phyloP scores from a whole-genome alignment of 108 stramenopile species.

The Cyclostephanos tholiformis region DNA sequence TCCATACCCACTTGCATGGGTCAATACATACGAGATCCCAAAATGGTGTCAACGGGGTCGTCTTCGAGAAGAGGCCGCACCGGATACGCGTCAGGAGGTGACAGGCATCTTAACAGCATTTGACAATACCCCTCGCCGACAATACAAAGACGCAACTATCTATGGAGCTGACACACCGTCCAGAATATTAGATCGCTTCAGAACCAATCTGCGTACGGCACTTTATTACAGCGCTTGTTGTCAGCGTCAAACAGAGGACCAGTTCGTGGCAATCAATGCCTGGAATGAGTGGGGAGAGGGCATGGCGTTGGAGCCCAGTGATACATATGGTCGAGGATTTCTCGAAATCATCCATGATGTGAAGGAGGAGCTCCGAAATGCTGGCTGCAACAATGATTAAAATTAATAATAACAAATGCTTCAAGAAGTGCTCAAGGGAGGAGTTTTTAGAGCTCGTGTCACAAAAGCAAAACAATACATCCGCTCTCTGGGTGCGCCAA shows the following conservation, averaged over 20 bases:
- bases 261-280: constrained; percentile 62
- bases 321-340: constrained; percentile 54
- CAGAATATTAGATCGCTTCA: constrained; percentile 44
- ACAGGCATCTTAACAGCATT: constrained; percentile 60
- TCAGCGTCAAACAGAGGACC: constrained; percentile 33
- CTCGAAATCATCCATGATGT: constrained; percentile 50
- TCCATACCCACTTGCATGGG: constrained; percentile 55
- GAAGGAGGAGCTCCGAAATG: constrained; percentile 11
- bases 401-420: too few species aligned
- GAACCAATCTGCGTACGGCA: constrained; percentile 37
- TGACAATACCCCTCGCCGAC: constrained; percentile 79
- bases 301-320: constrained; percentile 70
- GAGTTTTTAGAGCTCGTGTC: too few species aligned
- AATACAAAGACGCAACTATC: constrained; percentile 43
- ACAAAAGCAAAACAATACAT: too few species aligned
- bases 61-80: background rate
- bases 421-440: too few species aligned
- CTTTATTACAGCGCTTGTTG: constrained; percentile 65
- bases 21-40: constrained; percentile 39
- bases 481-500: too few species aligned
- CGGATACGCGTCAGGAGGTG: constrained; percentile 40
- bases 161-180: constrained; percentile 35
- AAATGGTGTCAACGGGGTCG: constrained; percentile 46
- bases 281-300: constrained; percentile 82
- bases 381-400: background rate